Evolutionary conservation across 2,329 filamentous ascomycete species (phyloP).

Genomic region (Diaporthe capsici): DNA sequence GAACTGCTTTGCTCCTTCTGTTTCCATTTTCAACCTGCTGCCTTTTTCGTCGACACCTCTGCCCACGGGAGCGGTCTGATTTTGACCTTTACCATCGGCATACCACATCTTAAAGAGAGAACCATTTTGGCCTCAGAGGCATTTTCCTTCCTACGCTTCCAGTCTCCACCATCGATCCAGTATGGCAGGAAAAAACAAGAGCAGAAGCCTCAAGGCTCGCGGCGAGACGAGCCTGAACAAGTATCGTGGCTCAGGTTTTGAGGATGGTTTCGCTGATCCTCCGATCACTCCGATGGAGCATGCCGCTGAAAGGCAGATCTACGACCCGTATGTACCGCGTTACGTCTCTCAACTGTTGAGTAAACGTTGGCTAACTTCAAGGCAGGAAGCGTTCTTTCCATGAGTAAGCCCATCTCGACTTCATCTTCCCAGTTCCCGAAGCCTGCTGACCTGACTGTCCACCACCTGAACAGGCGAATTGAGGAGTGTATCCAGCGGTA

Average conservation of each 20-base stretch:
- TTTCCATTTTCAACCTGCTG: background rate
- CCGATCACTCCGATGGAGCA: slow-evolving; percentile 81
- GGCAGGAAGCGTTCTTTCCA: slow-evolving; percentile 66
- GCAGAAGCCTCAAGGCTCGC: slow-evolving; percentile 48
- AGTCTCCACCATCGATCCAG: background rate
- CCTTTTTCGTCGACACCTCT: background rate
- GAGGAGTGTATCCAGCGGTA: slow-evolving; percentile 89
- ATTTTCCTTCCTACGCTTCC: background rate
- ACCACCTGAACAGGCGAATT: slow-evolving; percentile 72
- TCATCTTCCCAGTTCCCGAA: background rate
- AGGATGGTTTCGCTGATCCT: slow-evolving; percentile 84
- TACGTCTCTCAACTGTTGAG: background rate
- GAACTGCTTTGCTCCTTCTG: background rate
- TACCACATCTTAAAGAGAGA: background rate
- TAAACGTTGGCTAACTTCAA: slow-evolving; percentile 43
- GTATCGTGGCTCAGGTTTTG: slow-evolving; percentile 75
- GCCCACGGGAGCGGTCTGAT: background rate
- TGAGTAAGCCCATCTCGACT: slow-evolving; percentile 59
- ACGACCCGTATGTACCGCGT: slow-evolving; percentile 67
- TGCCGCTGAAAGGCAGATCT: slow-evolving; percentile 76
- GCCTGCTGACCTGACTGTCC: slow-evolving; percentile 20
- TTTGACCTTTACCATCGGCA: no score
- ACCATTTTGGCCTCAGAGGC: background rate
- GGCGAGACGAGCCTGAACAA: slow-evolving; percentile 59
- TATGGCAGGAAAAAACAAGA: slow-evolving; percentile 38